These are phyloP conservation scores for Purpureocillium takamizusanense DNA, from an alignment of 2,329 filamentous ascomycete species.

Conservation along the genomic window DNA sequence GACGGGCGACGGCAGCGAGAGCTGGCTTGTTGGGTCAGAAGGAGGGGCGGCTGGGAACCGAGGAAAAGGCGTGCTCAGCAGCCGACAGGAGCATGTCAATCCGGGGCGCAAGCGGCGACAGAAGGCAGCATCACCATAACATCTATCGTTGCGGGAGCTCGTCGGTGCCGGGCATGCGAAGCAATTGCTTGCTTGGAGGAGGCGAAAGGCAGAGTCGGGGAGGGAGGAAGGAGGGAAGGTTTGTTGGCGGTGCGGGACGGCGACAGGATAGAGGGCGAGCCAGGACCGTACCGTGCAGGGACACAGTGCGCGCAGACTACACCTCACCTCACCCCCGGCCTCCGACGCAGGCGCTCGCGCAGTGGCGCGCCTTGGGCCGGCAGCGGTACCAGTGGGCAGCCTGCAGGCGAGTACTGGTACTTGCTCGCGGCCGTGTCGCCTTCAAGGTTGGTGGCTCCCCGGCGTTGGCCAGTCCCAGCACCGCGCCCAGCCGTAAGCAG, in stretches of 20 bases:
- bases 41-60: constrained; percentile 12
- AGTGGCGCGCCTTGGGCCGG: constrained; percentile 1
- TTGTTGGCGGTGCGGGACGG: constrained; percentile 6
- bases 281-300: constrained; percentile 5
- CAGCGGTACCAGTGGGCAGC: neutral
- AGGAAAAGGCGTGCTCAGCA: constrained; percentile 14
- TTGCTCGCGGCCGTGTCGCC: too few relatives aligned
- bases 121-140: constrained; percentile 18
- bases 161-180: constrained; percentile 11
- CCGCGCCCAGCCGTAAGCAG: too few relatives aligned
- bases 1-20: neutral
- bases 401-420: neutral
- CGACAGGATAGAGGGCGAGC: constrained; percentile 4
- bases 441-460: too few relatives aligned
- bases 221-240: constrained; percentile 11
- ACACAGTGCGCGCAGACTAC: constrained; percentile 3
- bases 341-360: constrained; percentile 4
- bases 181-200: constrained; percentile 11
- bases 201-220: constrained; percentile 7
- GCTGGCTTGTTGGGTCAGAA: constrained; percentile 4
- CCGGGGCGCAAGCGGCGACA: constrained; percentile 10
- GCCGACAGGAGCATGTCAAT: constrained; percentile 18
- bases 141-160: constrained; percentile 16
- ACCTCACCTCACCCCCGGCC: neutral
- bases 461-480: too few relatives aligned